A percentile compares a stretch with the other conserved stretches of the same genome.
Conservation (phyloP, 805 yeast genomes). For the Starmerella bombi region DNA sequence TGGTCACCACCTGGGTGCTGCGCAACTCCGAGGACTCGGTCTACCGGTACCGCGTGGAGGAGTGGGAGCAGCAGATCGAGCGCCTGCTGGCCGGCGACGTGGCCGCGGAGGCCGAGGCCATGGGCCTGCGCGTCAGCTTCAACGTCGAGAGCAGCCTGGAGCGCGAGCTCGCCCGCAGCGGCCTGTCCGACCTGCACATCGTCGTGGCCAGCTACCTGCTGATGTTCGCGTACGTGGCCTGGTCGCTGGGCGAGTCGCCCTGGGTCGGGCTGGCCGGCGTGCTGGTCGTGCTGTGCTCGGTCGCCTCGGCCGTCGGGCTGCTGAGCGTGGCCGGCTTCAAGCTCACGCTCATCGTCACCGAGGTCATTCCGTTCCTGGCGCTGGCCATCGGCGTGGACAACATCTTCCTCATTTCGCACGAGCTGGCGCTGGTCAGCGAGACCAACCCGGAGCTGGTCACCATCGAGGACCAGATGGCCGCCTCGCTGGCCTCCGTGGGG, state of each 20-base stretch:
- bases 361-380: conserved; percentile 86
- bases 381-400: conserved; percentile 95
- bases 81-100: conserved; percentile 35
- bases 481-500: conserved; percentile 60
- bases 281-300: conserved; percentile 65
- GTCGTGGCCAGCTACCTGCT: conserved; percentile 61
- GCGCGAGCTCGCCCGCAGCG: conserved; percentile 68
- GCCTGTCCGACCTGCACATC: conserved; percentile 63
- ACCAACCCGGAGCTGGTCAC: conserved; percentile 34
- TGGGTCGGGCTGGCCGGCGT: conserved; percentile 77
- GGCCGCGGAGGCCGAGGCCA: conserved; percentile 33
- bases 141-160: conserved; percentile 74
- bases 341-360: conserved; percentile 86
- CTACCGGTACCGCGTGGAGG: conserved; percentile 24
- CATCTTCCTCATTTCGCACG: conserved; percentile 75
- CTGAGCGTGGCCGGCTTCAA: conserved; percentile 65
- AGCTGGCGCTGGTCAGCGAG: conserved; percentile 44
- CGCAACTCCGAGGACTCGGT: conserved; percentile 35
- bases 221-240: conserved; percentile 80
- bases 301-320: conserved; percentile 68
- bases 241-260: conserved; percentile 69
- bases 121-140: conserved; percentile 54
- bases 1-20: conserved; percentile 61
- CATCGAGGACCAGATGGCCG: conserved; percentile 46
- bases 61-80: conserved; percentile 67